Percentiles rank a stretch among this genome's conserved stretches.
Evolutionary conservation across 164 flowering plant genomes (phyloP).

Genomic region (Liquidambar formosana): DNA sequence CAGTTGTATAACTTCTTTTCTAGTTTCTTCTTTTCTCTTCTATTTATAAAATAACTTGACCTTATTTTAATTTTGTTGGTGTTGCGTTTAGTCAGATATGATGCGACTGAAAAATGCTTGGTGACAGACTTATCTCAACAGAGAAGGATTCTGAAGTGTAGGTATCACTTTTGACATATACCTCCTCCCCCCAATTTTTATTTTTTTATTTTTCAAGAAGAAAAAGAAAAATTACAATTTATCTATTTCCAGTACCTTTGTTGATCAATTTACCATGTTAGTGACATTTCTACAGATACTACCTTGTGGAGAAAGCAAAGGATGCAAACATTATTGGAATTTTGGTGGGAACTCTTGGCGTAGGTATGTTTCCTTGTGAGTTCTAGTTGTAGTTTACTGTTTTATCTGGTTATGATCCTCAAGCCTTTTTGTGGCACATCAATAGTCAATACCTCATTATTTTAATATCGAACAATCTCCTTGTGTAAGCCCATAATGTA

Average conservation of each 20-base stretch:
- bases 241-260: not conserved
- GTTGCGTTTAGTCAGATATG: constrained; percentile 75
- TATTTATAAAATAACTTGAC: not conserved
- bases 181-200: not conserved
- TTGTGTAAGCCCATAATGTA: not conserved
- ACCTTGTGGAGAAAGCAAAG: constrained; percentile 92
- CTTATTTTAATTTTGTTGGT: constrained; percentile 11
- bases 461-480: not conserved
- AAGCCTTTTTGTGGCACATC: not conserved
- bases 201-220: too few relatives aligned
- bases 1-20: not conserved
- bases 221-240: too few relatives aligned
- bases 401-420: not conserved
- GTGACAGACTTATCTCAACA: constrained; percentile 63
- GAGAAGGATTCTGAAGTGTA: constrained; percentile 79
- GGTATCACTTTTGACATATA: constrained; percentile 42
- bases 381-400: not conserved
- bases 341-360: constrained; percentile 97
- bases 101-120: constrained; percentile 47
- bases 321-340: constrained; percentile 95
- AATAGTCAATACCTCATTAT: not conserved
- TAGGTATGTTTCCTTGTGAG: constrained; percentile 56
- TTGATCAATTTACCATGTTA: not conserved
- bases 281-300: constrained; percentile 58
- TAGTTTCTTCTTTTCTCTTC: not conserved